Conservation (phyloP, 805 yeast species). For the Starmerella vaccinii region DNA sequence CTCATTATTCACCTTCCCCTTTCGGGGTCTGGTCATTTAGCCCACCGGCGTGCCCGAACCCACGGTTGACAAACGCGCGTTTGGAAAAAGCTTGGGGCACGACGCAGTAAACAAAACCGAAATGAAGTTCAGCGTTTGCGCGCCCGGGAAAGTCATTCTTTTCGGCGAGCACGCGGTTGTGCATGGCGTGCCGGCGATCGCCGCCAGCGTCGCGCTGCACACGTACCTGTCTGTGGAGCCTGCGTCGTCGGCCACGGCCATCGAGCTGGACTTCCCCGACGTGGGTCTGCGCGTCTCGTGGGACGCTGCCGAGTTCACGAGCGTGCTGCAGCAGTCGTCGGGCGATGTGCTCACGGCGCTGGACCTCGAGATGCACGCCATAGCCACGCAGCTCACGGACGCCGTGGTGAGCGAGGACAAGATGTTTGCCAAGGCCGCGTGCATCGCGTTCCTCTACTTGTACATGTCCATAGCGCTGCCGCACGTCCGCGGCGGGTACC, state of each 20-base stretch:
- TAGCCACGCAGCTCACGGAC: slow-evolving; percentile 36
- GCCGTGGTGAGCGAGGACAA: slow-evolving; percentile 34
- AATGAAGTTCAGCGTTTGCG: slow-evolving; percentile 55
- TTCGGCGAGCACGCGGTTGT: slow-evolving; percentile 98
- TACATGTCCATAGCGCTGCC: slow-evolving; percentile 33
- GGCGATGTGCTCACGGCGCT: slow-evolving; percentile 16
- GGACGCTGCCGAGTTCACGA: slow-evolving; percentile 41
- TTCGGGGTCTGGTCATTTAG: too few relatives aligned
- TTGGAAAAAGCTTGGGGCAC: too few relatives aligned
- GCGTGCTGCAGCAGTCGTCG: not conserved
- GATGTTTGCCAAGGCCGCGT: slow-evolving; percentile 62
- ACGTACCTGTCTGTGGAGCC: slow-evolving; percentile 64
- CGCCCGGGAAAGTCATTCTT: slow-evolving; percentile 93
- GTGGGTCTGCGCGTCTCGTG: slow-evolving; percentile 57
- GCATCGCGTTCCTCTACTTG: slow-evolving; percentile 73
- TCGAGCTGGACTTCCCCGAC: slow-evolving; percentile 74
- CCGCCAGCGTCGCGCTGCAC: slow-evolving; percentile 82
- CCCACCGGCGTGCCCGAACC: not conserved
- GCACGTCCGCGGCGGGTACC: slow-evolving; percentile 32
- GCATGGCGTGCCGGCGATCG: slow-evolving; percentile 85
- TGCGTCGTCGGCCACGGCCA: slow-evolving; percentile 32
- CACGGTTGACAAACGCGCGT: not conserved
- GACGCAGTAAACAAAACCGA: not conserved
- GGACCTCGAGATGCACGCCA: slow-evolving; percentile 45
- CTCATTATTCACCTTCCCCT: too few relatives aligned